A percentile compares a stretch with the other conserved stretches of the same genome.
Conservation (phyloP, 495 filamentous ascomycete genomes). For the Aspergillus hancockii region DNA sequence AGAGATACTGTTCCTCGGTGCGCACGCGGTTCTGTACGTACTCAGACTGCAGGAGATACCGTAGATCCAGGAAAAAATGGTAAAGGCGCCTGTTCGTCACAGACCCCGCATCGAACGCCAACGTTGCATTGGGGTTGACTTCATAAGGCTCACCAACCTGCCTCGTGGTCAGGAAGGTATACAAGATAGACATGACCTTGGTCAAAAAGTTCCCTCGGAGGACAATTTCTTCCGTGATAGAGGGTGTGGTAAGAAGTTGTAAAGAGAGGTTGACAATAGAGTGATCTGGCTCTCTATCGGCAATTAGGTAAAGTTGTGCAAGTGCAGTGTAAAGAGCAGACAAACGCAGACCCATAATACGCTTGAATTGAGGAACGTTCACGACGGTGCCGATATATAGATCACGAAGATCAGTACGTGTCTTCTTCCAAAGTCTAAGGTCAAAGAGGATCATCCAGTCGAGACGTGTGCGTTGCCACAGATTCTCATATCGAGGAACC, state of each 20-base stretch:
- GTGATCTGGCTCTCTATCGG: constrained; percentile 94
- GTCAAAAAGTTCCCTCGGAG: constrained; percentile 95
- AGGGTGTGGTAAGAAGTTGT: constrained; percentile 94
- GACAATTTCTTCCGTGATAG: constrained; percentile 92
- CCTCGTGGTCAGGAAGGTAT: constrained; percentile 93
- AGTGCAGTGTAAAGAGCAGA: constrained; percentile 91
- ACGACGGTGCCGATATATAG: constrained; percentile 97
- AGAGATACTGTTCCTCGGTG: constrained; percentile 78
- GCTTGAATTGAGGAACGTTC: constrained; percentile 91
- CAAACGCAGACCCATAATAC: constrained; percentile 89
- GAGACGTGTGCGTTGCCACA: constrained; percentile 82
- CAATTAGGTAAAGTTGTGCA: constrained; percentile 93
- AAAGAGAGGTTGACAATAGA: constrained; percentile 97
- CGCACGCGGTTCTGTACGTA: constrained; percentile 83
- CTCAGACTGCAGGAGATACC: constrained; percentile 82
- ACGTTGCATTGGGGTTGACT: constrained; percentile 75
- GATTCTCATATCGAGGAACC: constrained; percentile 74
- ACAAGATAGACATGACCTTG: constrained; percentile 91
- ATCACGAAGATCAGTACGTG: constrained; percentile 84
- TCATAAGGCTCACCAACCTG: constrained; percentile 93
- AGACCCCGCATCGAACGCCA: constrained; percentile 90
- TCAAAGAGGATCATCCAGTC: constrained; percentile 98
- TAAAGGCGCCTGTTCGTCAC: constrained; percentile 94
- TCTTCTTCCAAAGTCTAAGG: constrained; percentile 92
- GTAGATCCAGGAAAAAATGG: constrained; percentile 92